phyloP scores from a whole-genome alignment of 805 yeast genomes.

The Yarrowia osloensis region DNA sequence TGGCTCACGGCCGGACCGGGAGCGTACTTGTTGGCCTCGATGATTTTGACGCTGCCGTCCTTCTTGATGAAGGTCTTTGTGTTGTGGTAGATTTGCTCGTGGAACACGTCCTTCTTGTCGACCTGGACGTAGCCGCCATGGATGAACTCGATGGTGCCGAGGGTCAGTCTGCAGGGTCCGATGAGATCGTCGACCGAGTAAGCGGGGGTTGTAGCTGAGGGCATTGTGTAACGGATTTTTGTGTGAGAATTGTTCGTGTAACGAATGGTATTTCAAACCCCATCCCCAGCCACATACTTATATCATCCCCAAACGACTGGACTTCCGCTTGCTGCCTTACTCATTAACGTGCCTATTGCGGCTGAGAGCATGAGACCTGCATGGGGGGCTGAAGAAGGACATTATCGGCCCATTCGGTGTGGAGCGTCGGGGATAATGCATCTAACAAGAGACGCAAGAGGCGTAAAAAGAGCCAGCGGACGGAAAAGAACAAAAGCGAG shows the following conservation, averaged over 20 bases:
- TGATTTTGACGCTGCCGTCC: constrained; percentile 3
- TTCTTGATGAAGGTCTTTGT: not conserved
- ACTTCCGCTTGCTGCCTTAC: constrained; percentile 8
- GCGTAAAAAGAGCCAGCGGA: not conserved
- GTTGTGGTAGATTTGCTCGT: constrained; percentile 28
- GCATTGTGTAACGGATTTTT: not conserved
- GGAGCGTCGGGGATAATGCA: not conserved
- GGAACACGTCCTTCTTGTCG: constrained; percentile 22
- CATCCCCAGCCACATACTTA: too few species aligned
- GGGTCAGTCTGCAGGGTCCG: constrained; percentile 21
- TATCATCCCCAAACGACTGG: not conserved
- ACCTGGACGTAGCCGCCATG: constrained; percentile 28
- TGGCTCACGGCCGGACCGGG: constrained; percentile 28
- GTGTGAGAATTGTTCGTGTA: not conserved
- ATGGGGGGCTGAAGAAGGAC: not conserved
- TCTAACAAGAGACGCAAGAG: not conserved
- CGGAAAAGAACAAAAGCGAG: not conserved
- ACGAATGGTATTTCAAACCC: too few species aligned
- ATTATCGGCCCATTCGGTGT: constrained; percentile 15
- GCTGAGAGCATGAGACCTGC: not conserved
- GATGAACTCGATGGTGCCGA: constrained; percentile 13
- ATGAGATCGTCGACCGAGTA: constrained; percentile 22
- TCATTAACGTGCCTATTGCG: constrained; percentile 5
- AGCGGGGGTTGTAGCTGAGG: not conserved
- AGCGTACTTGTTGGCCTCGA: constrained; percentile 19